Conservation (phyloP, 768 basidiomycete genomes). For the Galerina sulciceps region DNA sequence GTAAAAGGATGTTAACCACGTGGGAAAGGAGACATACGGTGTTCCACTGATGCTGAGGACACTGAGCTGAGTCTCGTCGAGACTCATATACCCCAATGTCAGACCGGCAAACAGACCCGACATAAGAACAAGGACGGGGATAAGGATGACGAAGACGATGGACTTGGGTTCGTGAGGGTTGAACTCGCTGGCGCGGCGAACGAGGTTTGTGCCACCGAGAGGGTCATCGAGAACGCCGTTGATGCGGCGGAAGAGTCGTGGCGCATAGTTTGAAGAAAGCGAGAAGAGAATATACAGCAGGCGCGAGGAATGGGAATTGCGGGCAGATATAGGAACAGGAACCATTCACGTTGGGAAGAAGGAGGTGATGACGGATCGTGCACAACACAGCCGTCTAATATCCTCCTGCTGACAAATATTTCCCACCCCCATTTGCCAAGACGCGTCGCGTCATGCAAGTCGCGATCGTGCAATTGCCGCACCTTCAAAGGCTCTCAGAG, state of each 20-base stretch:
- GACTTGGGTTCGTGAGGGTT: conserved; percentile 32
- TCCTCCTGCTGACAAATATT: conserved; percentile 8
- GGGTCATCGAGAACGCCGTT: conserved; percentile 7
- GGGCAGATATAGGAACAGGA: conserved; percentile 40
- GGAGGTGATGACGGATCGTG: background rate
- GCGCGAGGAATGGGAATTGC: conserved; percentile 45
- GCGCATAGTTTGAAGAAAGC: conserved; percentile 48
- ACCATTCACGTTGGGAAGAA: conserved; percentile 41
- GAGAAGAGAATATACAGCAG: conserved; percentile 49
- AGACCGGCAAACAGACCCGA: conserved; percentile 92
- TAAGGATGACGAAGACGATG: conserved; percentile 58
- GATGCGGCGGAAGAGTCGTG: conserved; percentile 35
- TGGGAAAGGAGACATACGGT: conserved; percentile 50
- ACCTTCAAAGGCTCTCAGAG: too few species aligned
- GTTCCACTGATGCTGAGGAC: conserved; percentile 87
- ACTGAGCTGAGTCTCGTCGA: conserved; percentile 91
- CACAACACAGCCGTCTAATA: background rate
- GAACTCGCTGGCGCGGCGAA: conserved; percentile 31
- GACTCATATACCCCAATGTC: conserved; percentile 90
- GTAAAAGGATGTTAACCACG: too few species aligned
- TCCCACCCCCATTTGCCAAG: background rate
- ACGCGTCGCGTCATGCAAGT: too few species aligned
- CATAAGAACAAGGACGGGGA: conserved; percentile 80
- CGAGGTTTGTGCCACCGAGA: conserved; percentile 12
- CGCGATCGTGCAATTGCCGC: too few species aligned